These are phyloP conservation scores for Chlamydomonas reinhardtii DNA, from an alignment of 163 green algal genomes.

Conservation along the genomic window DNA sequence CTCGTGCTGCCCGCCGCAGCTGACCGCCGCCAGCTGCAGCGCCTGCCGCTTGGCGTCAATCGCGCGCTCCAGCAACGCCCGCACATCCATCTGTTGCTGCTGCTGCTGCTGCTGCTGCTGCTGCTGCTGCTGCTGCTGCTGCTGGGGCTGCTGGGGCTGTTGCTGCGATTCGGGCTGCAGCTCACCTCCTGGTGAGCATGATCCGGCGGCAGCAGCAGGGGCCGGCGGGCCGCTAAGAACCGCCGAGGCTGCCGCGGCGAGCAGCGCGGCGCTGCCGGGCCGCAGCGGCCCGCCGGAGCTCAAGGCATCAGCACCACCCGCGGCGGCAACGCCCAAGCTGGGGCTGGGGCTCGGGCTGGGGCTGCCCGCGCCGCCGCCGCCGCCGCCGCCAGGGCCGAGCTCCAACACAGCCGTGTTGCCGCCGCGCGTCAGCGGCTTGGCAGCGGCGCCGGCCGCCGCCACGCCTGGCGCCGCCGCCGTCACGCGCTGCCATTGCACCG, in stretches of 20 bases:
- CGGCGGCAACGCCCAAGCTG: not conserved
- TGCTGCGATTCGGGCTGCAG: no score
- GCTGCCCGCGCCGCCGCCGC: no score
- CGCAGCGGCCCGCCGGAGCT: not conserved
- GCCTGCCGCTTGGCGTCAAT: not conserved
- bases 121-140: not conserved
- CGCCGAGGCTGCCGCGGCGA: no score
- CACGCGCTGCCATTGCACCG: not conserved
- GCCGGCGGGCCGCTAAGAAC: no score
- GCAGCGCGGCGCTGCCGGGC: no score
- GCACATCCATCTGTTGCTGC: not conserved
- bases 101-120: not conserved
- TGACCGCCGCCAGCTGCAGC: not conserved
- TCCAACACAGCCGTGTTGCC: no score
- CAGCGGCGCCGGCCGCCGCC: not conserved
- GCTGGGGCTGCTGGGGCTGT: no score
- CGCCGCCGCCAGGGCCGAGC: no score
- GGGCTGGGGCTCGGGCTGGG: not conserved
- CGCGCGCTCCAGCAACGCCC: not conserved
- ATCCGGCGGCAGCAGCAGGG: no score
- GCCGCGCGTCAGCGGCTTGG: no score
- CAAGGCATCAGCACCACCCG: not conserved
- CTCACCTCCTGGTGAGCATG: no score
- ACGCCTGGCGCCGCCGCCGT: not conserved
- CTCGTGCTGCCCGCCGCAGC: conserved; percentile 13